Conservation (phyloP, 2,329 filamentous ascomycete genomes). For the Colletotrichum spaethianum region DNA sequence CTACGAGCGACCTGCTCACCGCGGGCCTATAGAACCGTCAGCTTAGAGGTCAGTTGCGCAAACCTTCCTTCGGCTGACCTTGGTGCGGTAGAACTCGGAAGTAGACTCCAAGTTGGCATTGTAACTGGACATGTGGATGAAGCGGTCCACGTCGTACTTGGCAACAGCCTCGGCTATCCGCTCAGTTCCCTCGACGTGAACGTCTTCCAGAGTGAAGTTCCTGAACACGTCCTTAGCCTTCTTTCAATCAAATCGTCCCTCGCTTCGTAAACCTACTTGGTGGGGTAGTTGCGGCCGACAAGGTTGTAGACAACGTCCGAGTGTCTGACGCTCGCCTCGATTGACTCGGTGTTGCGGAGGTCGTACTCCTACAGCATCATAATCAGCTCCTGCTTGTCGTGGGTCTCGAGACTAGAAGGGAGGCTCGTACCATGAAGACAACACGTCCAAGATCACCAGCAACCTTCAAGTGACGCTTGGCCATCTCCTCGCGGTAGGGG, state of each 20-base stretch:
- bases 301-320: conserved; percentile 99
- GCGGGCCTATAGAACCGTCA: conserved; percentile 67
- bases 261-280: conserved; percentile 75
- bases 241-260: background rate
- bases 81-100: conserved; percentile 92
- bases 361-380: conserved; percentile 82
- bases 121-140: conserved; percentile 96
- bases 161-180: conserved; percentile 94
- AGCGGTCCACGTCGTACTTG: conserved; percentile 98
- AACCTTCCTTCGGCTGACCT: conserved; percentile 66
- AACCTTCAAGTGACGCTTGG: conserved; percentile 96
- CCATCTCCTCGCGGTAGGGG: conserved; percentile 97
- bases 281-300: conserved; percentile 93
- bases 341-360: conserved; percentile 91
- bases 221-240: conserved; percentile 60
- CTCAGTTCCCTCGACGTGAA: conserved; percentile 92
- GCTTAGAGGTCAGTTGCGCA: background rate
- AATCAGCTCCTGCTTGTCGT: conserved; percentile 13
- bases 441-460: conserved; percentile 94
- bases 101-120: conserved; percentile 85
- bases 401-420: background rate
- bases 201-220: conserved; percentile 94
- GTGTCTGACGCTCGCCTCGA: conserved; percentile 96
- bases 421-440: conserved; percentile 78
- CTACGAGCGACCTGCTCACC: conserved; percentile 87